Conservation (phyloP, 768 basidiomycete genomes). For the Cubamyces sp. region DNA sequence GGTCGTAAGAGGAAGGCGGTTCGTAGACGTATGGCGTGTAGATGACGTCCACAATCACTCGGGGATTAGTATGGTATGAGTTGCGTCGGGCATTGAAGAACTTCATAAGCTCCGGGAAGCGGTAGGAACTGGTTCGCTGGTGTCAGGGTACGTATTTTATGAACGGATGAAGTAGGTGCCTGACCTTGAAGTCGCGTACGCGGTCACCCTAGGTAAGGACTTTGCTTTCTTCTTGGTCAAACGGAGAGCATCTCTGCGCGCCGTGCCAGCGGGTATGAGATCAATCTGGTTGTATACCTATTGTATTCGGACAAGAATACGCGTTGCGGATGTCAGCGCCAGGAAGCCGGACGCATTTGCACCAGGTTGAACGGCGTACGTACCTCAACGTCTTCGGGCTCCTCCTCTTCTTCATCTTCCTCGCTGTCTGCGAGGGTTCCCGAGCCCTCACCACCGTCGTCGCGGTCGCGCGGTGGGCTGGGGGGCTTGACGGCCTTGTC, state of each 20-base stretch:
- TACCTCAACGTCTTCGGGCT: conserved; percentile 66
- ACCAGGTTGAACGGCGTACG: conserved; percentile 25
- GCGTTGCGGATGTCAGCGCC: conserved; percentile 1
- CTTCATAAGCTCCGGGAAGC: conserved; percentile 84
- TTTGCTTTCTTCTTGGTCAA: conserved; percentile 96
- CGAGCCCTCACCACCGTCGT: conserved; percentile 33
- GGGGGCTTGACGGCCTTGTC: conserved; percentile 21
- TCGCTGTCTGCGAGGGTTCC: conserved; percentile 57
- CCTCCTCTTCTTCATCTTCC: conserved; percentile 65
- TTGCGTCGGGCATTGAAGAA: conserved; percentile 84
- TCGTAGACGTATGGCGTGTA: conserved; percentile 92
- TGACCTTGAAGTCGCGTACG: conserved; percentile 92
- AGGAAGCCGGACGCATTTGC: not conserved
- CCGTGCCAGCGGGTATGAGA: conserved; percentile 92
- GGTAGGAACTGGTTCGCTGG: conserved; percentile 74
- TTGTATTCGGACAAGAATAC: not conserved
- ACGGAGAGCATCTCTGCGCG: conserved; percentile 85
- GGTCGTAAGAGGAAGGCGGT: conserved; percentile 33
- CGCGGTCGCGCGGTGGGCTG: conserved; percentile 27
- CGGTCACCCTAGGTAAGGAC: conserved; percentile 89
- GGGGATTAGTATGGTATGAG: conserved; percentile 85
- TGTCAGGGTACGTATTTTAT: conserved; percentile 8
- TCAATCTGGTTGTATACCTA: conserved; percentile 95
- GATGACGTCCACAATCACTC: conserved; percentile 89
- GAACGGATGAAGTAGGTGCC: conserved; percentile 25